phyloP scores from a whole-genome alignment of 1,139 yeast genomes.

The Trichomonascaceae sp. region DNA sequence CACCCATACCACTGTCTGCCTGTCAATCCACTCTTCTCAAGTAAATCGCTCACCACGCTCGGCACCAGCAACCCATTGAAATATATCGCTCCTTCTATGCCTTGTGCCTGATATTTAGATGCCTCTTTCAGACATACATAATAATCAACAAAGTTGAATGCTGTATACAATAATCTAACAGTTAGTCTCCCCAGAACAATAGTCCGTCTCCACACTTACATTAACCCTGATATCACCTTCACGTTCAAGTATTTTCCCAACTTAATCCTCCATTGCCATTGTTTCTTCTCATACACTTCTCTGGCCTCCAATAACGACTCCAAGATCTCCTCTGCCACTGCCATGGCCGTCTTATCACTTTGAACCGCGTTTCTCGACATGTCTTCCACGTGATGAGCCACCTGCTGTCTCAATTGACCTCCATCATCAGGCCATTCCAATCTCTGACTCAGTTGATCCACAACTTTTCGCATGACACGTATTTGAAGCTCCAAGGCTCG shows the following conservation, averaged over 20 bases:
- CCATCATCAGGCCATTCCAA: background rate
- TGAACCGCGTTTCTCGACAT: background rate
- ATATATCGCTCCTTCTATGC: constrained; percentile 4
- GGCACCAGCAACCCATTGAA: background rate
- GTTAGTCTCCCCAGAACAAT: background rate
- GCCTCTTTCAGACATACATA: background rate
- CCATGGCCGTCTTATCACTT: background rate
- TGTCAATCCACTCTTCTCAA: background rate
- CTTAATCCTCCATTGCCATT: background rate
- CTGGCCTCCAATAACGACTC: background rate
- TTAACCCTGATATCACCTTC: background rate
- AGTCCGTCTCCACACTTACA: background rate
- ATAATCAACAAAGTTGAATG: constrained; percentile 7
- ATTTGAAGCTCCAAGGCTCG: background rate
- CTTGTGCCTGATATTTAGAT: background rate
- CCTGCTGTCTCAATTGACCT: background rate
- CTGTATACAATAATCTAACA: background rate
- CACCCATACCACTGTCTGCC: background rate
- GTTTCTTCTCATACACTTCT: background rate
- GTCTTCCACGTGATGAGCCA: background rate
- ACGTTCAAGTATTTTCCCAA: background rate
- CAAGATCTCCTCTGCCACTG: background rate
- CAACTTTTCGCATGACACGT: background rate
- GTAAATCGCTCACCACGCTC: background rate
- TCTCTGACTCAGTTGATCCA: background rate